Evolutionary conservation across 371 early-diverging fungal species (phyloP), one percentile per base, ranked within the genome.

Genomic region (Haplosporangium sp.): DNA sequence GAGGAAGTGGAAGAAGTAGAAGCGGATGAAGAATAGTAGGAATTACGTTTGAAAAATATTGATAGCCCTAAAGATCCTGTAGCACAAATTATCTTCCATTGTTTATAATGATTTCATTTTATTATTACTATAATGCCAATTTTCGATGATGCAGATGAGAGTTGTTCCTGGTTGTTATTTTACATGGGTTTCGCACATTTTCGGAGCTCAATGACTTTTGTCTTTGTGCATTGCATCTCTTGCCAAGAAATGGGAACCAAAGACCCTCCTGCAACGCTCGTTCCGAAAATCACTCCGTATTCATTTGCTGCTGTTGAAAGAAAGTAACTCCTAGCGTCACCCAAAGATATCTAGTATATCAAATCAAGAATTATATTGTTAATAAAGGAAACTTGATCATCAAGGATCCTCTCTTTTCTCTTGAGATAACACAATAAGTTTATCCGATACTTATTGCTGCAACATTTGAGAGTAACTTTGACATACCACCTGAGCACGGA

Each of bases 191-290:
- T 98, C 34, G 98, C 97, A 74, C 98, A 98, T 86, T 98, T 98
- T 64, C 98, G 88, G 69, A 88, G 89, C 76, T 97, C 98, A 44
- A 95, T 88, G 0, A 86, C 88, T 73, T 91, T 90, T 2, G 98
- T 97, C 76, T 92, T 94, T 11, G 99, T 94, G 78, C 97, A 97
- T 69, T 96, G 93, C 99, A 98, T 98, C 75, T 97, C 92, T 83
- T 97, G 94, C 99, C 99, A 98, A 40, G 96, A 95, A 56, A 97
- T 92, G 2, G 99, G 99, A 48, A 97, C 88, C 96, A 98, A 94
- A 0, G 97, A 92, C 48, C 91, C 92, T 50, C 97, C 94, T 55
- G 95, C 93, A 15, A 91, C 86, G 84, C 96, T 96, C 53, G 92
- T 93, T 8, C 98, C 98, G 82, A 95, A 94, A 40, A 98, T 92